Base-by-base conservation (phyloP, 768 basidiomycete genomes). In the Paxillus ammoniavirescens region DNA sequence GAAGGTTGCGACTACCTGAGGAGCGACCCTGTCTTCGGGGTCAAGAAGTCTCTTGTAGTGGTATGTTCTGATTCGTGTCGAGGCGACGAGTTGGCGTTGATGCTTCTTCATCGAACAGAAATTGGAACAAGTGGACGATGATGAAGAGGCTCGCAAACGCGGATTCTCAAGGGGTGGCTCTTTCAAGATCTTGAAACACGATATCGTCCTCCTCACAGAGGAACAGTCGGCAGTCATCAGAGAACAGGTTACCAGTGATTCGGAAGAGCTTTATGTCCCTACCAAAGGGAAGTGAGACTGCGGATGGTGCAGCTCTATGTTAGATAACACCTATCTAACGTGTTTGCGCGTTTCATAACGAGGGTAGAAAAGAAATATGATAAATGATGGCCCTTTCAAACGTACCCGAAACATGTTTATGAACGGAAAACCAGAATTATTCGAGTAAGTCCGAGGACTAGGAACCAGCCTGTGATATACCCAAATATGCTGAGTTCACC, bases 11-110 rank as follows among this genome's bases (percentile, higher is more conserved):
- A 73, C 3, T 92, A 80, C 61, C 55, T 93, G 21, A 69, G 69
- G 6, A 89, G 83, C 54, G 91, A 93, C 63, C 77, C 81, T 10
- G 89, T 93, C 3, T 92, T 93, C 68, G 91, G 92, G 9, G 91
- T 89, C 21, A 90, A 90, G 69, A 78, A 80, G 45, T 89, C 87
- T 6, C 75, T 94, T 26, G 78, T 92, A 17, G 81, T 91, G 58
- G 90, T 91, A 69, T 47, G 82, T 75, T 6, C 38, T n/a, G 9
- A 17, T 47, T 31, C 45, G 31, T 18, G 26, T 5, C 26, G 33
- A 1, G 38, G 7, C 21, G 43, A 47, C 31, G 41, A 23, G 56
- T 52, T 23, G 18, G 12, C 47, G 37, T 43, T 48, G 17, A 38
- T 37, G 12, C 8, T 18, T 9, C 36, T 43, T 31, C 52, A 28